A percentile compares a stretch with the other conserved stretches of the same genome.
Evolutionary conservation across 768 basidiomycete genomes (phyloP).

Genomic region (Serendipita vermifera): DNA sequence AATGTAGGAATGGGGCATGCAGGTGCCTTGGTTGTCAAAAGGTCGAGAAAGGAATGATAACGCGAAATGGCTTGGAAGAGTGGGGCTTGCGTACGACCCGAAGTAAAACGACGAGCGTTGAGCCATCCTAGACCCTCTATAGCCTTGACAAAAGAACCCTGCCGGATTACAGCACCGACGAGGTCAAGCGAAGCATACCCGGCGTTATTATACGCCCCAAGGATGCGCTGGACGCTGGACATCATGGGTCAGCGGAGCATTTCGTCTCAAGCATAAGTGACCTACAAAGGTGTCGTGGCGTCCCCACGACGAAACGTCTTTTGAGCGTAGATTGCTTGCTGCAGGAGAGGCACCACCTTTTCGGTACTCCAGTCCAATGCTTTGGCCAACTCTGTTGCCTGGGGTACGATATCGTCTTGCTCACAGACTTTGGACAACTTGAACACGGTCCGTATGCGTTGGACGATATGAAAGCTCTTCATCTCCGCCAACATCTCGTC

Average conservation of each 20-base stretch:
- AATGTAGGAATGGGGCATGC: constrained; percentile 7
- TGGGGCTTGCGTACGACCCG: constrained; percentile 24
- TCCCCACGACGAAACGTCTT: no score
- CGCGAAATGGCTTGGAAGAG: constrained; percentile 35
- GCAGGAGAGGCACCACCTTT: background rate
- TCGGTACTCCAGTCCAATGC: background rate
- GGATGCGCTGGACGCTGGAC: background rate
- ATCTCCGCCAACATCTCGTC: constrained; percentile 1
- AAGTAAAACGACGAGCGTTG: constrained; percentile 30
- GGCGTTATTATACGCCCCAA: background rate
- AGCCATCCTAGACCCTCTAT: constrained; percentile 44
- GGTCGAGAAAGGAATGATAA: constrained; percentile 40
- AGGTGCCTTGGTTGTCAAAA: constrained; percentile 11
- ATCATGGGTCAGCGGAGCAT: no score
- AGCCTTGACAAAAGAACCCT: constrained; percentile 41
- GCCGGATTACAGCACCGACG: constrained; percentile 32
- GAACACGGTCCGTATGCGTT: background rate
- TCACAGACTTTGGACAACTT: background rate
- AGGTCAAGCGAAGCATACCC: constrained; percentile 10
- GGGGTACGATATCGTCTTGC: background rate
- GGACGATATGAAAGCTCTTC: background rate
- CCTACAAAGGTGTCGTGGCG: no score
- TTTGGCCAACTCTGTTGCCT: background rate
- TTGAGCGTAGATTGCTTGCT: no score
- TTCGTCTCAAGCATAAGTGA: no score